These are phyloP conservation scores for Debaryomycetaceae sp. DNA, from an alignment of 1,139 yeast species.

Conservation along the genomic window DNA sequence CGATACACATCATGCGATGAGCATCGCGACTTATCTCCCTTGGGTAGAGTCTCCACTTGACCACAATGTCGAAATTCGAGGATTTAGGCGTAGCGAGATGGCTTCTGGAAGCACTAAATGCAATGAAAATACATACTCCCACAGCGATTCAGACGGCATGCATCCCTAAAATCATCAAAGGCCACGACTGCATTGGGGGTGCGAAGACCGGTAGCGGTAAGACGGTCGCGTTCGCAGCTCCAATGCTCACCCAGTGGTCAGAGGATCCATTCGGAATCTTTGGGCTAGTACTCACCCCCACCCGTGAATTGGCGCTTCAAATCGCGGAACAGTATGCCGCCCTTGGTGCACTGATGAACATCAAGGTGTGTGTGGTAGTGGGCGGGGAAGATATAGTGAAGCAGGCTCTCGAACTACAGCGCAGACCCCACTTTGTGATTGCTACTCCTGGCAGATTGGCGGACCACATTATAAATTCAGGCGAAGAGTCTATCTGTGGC, in stretches of 20 bases:
- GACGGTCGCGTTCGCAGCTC: slow-evolving; percentile 94
- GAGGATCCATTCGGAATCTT: slow-evolving; percentile 89
- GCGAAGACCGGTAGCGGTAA: slow-evolving; percentile 99
- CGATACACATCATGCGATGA: too few species aligned
- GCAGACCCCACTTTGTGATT: slow-evolving; percentile 84
- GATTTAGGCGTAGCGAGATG: slow-evolving; percentile 74
- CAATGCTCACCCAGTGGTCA: slow-evolving; percentile 91
- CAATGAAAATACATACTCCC: slow-evolving; percentile 78
- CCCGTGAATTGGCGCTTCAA: slow-evolving; percentile 90
- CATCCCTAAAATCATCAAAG: slow-evolving; percentile 74
- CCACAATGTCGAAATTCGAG: slow-evolving; percentile 24
- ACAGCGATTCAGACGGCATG: slow-evolving; percentile 83
- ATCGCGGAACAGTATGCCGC: slow-evolving; percentile 96
- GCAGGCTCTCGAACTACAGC: slow-evolving; percentile 73
- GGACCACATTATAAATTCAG: slow-evolving; percentile 79
- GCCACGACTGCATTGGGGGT: slow-evolving; percentile 93
- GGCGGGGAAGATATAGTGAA: slow-evolving; percentile 93
- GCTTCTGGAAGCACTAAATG: slow-evolving; percentile 68
- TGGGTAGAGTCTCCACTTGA: too few species aligned
- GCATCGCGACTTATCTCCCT: too few species aligned
- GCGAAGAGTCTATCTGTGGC: slow-evolving; percentile 80
- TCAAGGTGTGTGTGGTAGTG: slow-evolving; percentile 69
- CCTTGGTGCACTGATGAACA: slow-evolving; percentile 79
- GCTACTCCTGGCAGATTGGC: slow-evolving; percentile 98
- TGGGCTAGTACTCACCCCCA: slow-evolving; percentile 86